Conservation (phyloP, 306 rosid genomes). For the Vachellia collinsii region DNA sequence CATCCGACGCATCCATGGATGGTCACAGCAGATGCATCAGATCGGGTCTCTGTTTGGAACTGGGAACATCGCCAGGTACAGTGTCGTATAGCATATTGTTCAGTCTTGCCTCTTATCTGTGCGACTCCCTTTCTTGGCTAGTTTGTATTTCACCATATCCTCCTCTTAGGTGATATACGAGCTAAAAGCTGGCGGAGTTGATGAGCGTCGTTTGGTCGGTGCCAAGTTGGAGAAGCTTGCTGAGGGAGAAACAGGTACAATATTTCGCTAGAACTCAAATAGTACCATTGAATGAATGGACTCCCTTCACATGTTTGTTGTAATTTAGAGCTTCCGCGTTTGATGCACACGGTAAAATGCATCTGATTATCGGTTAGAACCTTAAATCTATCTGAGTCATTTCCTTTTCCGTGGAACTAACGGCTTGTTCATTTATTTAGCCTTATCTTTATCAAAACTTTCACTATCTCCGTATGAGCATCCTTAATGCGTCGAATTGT, state of each 20-base stretch:
- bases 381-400: neutral
- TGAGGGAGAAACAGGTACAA: constrained; percentile 89
- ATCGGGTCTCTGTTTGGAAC: constrained; percentile 98
- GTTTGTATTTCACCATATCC: neutral
- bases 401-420: neutral
- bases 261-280: neutral
- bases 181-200: constrained; percentile 97
- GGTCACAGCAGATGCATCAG: constrained; percentile 96
- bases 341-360: constrained; percentile 23
- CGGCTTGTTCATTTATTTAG: constrained; percentile 3
- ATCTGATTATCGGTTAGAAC: constrained; percentile 8
- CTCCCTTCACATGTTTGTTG: constrained; percentile 8
- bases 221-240: constrained; percentile 98
- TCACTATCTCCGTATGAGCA: neutral
- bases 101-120: neutral
- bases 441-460: neutral
- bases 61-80: constrained; percentile 98
- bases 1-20: constrained; percentile 99
- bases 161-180: constrained; percentile 76
- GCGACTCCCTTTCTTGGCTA: neutral
- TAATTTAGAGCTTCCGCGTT: constrained; percentile 26
- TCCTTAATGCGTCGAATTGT: neutral
- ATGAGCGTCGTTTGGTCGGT: constrained; percentile 94
- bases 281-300: neutral
- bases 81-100: neutral